These are phyloP conservation scores for Dactylonectria macrodidyma DNA, from an alignment of 2,329 filamentous ascomycete genomes.

Conservation along the genomic window DNA sequence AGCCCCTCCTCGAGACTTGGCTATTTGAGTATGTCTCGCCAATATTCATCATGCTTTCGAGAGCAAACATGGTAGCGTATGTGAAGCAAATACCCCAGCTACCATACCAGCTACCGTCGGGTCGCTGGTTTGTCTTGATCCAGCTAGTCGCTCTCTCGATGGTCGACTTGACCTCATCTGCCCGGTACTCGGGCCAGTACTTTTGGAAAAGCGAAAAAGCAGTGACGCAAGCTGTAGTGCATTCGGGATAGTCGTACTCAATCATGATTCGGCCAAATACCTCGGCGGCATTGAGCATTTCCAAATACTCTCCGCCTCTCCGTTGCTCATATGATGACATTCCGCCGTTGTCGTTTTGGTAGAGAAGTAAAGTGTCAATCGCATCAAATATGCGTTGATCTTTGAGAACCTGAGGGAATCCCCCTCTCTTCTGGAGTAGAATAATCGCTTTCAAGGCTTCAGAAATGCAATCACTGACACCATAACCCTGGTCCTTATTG, in stretches of 20 bases:
- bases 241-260: constrained; percentile 98
- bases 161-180: constrained; percentile 80
- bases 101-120: constrained; percentile 97
- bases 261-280: constrained; percentile 99
- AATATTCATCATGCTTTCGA: constrained; percentile 86
- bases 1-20: constrained; percentile 79
- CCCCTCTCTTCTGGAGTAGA: constrained; percentile 83
- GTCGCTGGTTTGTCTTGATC: constrained; percentile 83
- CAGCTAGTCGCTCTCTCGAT: constrained; percentile 83
- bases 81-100: constrained; percentile 99
- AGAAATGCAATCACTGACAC: constrained; percentile 93
- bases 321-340: constrained; percentile 92
- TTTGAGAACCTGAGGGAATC: constrained; percentile 81
- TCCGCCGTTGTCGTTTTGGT: constrained; percentile 87
- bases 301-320: constrained; percentile 82
- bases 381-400: constrained; percentile 87
- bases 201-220: constrained; percentile 86
- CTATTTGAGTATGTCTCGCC: constrained; percentile 88
- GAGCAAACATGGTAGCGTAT: constrained; percentile 95
- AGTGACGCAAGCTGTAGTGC: constrained; percentile 94
- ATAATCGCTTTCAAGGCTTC: constrained; percentile 92
- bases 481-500: constrained; percentile 92
- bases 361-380: constrained; percentile 90
- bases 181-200: constrained; percentile 85
- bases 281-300: constrained; percentile 93